Percentiles rank a stretch among this genome's conserved stretches.
These are phyloP conservation scores for Linum usitatissimum DNA, from an alignment of 345 rosid species.

Conservation along the genomic window DNA sequence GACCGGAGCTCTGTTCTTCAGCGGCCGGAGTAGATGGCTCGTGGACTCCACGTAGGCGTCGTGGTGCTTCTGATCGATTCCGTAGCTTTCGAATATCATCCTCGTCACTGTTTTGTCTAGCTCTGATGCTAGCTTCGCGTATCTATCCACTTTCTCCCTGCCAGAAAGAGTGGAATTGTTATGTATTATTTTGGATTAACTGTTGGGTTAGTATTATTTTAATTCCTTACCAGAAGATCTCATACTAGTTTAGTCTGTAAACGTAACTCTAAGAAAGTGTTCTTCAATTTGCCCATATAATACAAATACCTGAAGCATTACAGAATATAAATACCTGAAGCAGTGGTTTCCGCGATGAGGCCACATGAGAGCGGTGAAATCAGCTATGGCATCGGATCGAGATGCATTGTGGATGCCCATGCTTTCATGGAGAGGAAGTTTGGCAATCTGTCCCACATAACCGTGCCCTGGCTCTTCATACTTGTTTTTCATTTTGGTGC, in stretches of 20 bases:
- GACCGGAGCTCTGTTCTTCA: constrained; percentile 31
- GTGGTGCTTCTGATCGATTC: constrained; percentile 28
- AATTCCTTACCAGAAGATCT: too few species aligned
- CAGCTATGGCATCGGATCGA: constrained; percentile 21
- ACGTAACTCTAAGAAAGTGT: too few species aligned
- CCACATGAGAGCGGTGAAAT: constrained; percentile 59
- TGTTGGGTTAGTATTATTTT: too few species aligned
- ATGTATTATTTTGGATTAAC: too few species aligned
- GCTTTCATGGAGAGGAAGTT: constrained; percentile 62
- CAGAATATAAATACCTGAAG: constrained; percentile 58
- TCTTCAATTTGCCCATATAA: too few species aligned
- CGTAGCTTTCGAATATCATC: constrained; percentile 59
- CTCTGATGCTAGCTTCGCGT: constrained; percentile 31
- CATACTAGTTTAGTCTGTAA: too few species aligned
- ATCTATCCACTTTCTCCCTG: constrained; percentile 20
- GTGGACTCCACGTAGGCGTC: constrained; percentile 30
- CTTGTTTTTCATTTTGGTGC: constrained; percentile 45
- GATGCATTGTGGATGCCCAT: constrained; percentile 56
- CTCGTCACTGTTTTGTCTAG: constrained; percentile 38
- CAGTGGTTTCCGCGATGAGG: constrained; percentile 37
- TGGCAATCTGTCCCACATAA: constrained; percentile 50
- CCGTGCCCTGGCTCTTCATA: constrained; percentile 52
- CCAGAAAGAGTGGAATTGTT: not conserved
- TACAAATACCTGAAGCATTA: too few species aligned
- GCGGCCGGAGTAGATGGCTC: constrained; percentile 36